Percentiles rank a stretch among this genome's conserved stretches.
These are phyloP conservation scores for Ascodesmis nigricans DNA, from an alignment of 495 filamentous ascomycete species.

Conservation along the genomic window DNA sequence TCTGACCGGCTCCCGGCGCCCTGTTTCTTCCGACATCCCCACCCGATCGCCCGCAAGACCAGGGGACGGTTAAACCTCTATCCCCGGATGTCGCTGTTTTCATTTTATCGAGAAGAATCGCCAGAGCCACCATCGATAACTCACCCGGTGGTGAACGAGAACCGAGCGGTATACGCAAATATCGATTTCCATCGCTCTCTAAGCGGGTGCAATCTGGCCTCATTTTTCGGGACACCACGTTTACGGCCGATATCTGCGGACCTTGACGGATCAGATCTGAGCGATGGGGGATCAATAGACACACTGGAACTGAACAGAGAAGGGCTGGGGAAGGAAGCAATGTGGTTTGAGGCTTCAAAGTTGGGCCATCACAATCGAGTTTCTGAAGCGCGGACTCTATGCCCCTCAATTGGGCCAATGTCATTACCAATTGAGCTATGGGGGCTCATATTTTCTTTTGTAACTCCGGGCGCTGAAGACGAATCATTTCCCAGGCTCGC, in stretches of 20 bases:
- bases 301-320: too few relatives aligned
- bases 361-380: neutral
- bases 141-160: neutral
- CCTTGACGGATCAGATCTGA: too few relatives aligned
- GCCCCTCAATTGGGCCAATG: neutral
- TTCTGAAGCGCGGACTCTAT: neutral
- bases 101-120: neutral
- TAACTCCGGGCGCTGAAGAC: conserved; percentile 10
- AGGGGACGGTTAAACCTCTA: too few relatives aligned
- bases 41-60: too few relatives aligned
- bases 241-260: too few relatives aligned
- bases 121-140: conserved; percentile 1
- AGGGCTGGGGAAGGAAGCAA: neutral
- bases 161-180: neutral
- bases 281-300: too few relatives aligned
- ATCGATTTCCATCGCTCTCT: too few relatives aligned
- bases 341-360: neutral
- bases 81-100: neutral
- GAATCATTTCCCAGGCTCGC: conserved; percentile 12
- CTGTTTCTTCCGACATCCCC: too few relatives aligned
- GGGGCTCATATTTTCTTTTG: conserved; percentile 19
- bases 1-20: too few relatives aligned
- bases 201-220: too few relatives aligned
- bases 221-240: too few relatives aligned
- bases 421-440: conserved; percentile 14